Evolutionary conservation across 495 filamentous ascomycete genomes (phyloP).

Genomic region (Rusavskia elegans): DNA sequence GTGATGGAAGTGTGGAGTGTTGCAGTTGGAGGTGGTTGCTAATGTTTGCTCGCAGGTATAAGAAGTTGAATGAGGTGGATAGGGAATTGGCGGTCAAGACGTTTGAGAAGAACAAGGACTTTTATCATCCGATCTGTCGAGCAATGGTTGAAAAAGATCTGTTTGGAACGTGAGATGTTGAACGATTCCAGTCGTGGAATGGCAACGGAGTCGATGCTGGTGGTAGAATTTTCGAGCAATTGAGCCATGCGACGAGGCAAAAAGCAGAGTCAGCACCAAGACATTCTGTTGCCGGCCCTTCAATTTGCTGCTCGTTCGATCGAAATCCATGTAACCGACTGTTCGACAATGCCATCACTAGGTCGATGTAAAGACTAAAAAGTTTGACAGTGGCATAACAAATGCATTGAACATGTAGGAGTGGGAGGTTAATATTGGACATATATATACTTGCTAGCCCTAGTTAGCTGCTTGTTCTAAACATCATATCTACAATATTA

Average conservation of each 20-base stretch:
- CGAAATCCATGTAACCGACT: too few species aligned
- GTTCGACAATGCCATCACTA: too few species aligned
- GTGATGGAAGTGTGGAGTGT: constrained; percentile 1
- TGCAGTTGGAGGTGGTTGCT: background rate
- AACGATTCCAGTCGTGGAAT: background rate
- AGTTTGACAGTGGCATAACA: too few species aligned
- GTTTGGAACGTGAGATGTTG: constrained; percentile 25
- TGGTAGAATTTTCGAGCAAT: too few species aligned
- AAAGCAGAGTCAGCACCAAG: too few species aligned
- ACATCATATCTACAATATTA: background rate
- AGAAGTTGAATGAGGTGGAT: constrained; percentile 55
- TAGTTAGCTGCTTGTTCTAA: background rate
- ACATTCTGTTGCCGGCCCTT: too few species aligned
- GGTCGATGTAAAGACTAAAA: too few species aligned
- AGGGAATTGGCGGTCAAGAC: constrained; percentile 59
- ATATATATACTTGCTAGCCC: too few species aligned
- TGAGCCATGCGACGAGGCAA: too few species aligned
- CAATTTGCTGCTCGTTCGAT: too few species aligned
- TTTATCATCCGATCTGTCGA: constrained; percentile 92
- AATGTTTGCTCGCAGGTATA: constrained; percentile 28
- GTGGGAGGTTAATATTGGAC: too few species aligned
- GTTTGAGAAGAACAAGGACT: constrained; percentile 72
- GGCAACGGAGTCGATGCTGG: background rate
- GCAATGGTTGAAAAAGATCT: constrained; percentile 74
- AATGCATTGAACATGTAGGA: too few species aligned